Conservation (phyloP, 192 early-diverging fungal species). For the Glomus cerebriforme region DNA sequence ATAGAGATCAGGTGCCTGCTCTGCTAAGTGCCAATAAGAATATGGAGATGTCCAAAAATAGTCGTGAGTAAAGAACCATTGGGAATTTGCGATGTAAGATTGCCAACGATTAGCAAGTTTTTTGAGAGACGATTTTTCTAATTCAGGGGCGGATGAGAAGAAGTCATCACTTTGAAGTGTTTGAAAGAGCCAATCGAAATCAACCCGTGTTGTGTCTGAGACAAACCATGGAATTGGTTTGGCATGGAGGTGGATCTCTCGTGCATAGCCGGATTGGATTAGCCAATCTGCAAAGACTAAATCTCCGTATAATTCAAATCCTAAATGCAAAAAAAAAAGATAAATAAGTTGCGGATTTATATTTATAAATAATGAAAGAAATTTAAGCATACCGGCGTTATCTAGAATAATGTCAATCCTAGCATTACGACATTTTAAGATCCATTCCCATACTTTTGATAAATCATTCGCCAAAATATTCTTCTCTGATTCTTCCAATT, state of each 20-base stretch:
- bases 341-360: background rate
- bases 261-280: slow-evolving; percentile 65
- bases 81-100: slow-evolving; percentile 57
- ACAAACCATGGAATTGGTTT: slow-evolving; percentile 97
- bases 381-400: slow-evolving; percentile 66
- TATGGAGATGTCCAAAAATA: slow-evolving; percentile 88
- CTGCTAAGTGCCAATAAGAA: slow-evolving; percentile 77
- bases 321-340: slow-evolving; percentile 34
- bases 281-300: slow-evolving; percentile 86
- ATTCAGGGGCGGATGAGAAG: slow-evolving; percentile 37
- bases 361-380: background rate
- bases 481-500: slow-evolving; percentile 51
- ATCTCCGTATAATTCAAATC: slow-evolving; percentile 93
- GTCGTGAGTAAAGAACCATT: slow-evolving; percentile 70
- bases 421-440: slow-evolving; percentile 50
- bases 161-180: slow-evolving; percentile 38
- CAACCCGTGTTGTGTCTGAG: slow-evolving; percentile 80
- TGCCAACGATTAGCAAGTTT: slow-evolving; percentile 66
- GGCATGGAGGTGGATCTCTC: slow-evolving; percentile 74
- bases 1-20: slow-evolving; percentile 66
- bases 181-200: slow-evolving; percentile 75
- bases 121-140: slow-evolving; percentile 48
- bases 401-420: slow-evolving; percentile 88
- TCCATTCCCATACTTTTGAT: slow-evolving; percentile 60
- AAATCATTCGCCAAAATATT: slow-evolving; percentile 76